Base-by-base conservation (phyloP, 148 eudicot genomes). In the Talinum fruticosum region DNA sequence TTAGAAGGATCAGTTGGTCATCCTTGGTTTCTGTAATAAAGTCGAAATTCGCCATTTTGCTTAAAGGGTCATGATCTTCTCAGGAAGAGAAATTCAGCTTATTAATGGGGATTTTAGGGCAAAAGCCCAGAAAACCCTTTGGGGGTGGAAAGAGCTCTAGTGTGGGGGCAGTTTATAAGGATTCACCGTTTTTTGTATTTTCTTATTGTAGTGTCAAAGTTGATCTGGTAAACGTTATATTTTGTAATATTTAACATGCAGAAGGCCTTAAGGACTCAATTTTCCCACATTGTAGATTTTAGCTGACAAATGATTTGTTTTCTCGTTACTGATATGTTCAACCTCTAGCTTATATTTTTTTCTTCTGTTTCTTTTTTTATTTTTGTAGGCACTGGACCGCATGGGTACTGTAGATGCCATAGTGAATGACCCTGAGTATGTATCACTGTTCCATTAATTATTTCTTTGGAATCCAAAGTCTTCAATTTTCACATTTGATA, bases 341-440 rank as follows among this genome's bases (percentile, higher is more conserved):
- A 28, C 64, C 28, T 57, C 64, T 57, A 21, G 16, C 32, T 62
- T 62, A 24, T 12, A 19, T 3, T 2, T 62, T n/a, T 62, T 62
- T 14, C 44, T 29, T 44, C 30, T 53, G 15, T 26, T 23, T 10
- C 26, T 32, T 35, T 65, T 34, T 69, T 72, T 74, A 72, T 33
- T 73, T 79, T 73, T 59, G 49, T 84, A 96, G 99, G 99, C 99
- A 70, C 83, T 96, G 83, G 99, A 96, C 24, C 92, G 99, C 72
- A 79, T 96, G 85, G 99, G 92, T 71, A 79, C 79, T 82, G 95
- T 93, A 30, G 99, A 93, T 69, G 95, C 89, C 78, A 87, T 96
- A 35, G 87, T 96, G 74, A 93, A 96, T 84, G 99, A 96, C 73
- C 99, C 99, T 34, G 98, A 96, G 99, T 96, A 91, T 79, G 94